phyloP scores from a whole-genome alignment of 1,284 basidiomycete genomes.

The Ceratobasidium sp. region DNA sequence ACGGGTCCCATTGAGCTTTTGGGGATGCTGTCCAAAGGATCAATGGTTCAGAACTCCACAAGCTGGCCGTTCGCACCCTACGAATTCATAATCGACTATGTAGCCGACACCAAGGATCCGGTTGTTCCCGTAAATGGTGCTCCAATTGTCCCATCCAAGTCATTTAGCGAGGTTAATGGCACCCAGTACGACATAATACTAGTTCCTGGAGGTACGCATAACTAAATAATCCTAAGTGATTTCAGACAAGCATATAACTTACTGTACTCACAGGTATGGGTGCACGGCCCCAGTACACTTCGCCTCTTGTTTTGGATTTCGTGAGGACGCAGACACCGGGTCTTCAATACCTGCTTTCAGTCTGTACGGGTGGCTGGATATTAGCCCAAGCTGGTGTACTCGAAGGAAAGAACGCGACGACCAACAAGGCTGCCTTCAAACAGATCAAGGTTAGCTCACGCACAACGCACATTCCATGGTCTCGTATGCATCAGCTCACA shows the following conservation, averaged over 20 bases:
- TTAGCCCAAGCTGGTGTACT: slow-evolving; percentile 38
- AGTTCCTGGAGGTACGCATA: slow-evolving; percentile 22
- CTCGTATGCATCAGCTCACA: not conserved
- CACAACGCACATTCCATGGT: not conserved
- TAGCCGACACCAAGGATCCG: slow-evolving; percentile 20
- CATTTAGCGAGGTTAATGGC: slow-evolving; percentile 17
- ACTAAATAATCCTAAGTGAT: no score
- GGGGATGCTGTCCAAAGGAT: slow-evolving; percentile 29
- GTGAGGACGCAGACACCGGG: slow-evolving; percentile 1
- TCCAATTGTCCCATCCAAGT: not conserved
- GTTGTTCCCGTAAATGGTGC: slow-evolving; percentile 12
- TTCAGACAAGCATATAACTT: not conserved
- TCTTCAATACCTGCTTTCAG: slow-evolving; percentile 35
- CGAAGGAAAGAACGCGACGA: slow-evolving; percentile 37
- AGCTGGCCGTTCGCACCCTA: slow-evolving; percentile 21
- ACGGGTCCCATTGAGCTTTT: slow-evolving; percentile 33
- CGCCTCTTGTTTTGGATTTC: slow-evolving; percentile 7
- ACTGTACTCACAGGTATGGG: not conserved
- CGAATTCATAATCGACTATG: slow-evolving; percentile 29
- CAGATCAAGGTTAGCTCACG: slow-evolving; percentile 7
- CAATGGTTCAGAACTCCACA: slow-evolving; percentile 5
- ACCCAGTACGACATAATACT: slow-evolving; percentile 36
- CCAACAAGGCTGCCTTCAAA: slow-evolving; percentile 32
- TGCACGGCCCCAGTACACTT: not conserved
- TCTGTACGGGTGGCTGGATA: slow-evolving; percentile 40